A percentile compares a stretch with the other conserved stretches of the same genome.
These are phyloP conservation scores for Penicillium paradoxum DNA, from an alignment of 495 filamentous ascomycete genomes.

Conservation along the genomic window DNA sequence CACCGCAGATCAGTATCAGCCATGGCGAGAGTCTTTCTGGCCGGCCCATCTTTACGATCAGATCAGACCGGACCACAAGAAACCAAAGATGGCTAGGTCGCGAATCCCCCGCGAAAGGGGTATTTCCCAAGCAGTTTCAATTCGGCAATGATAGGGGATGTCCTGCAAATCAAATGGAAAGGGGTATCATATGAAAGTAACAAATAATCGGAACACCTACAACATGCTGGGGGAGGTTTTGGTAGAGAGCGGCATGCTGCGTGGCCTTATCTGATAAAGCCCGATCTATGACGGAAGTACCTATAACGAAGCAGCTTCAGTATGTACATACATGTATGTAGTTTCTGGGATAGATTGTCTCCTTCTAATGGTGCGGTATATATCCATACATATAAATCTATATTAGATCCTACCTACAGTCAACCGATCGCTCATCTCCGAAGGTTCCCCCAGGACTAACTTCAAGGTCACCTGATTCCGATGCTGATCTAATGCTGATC, in stretches of 20 bases:
- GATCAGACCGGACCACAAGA: not conserved
- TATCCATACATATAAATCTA: no score
- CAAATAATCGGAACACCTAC: not conserved
- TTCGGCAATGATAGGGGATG: not conserved
- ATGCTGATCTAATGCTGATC: not conserved
- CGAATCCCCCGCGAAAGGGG: slow-evolving; percentile 2
- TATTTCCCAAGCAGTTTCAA: slow-evolving; percentile 3
- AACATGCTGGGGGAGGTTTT: not conserved
- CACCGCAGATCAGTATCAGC: slow-evolving; percentile 33
- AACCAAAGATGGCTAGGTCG: not conserved
- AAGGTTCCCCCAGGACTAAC: no score
- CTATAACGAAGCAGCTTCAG: no score
- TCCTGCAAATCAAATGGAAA: not conserved
- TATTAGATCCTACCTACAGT: no score
- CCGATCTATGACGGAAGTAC: not conserved
- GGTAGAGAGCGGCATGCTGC: slow-evolving; percentile 16
- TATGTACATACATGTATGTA: no score
- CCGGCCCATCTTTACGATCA: slow-evolving; percentile 22
- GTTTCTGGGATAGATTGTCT: no score
- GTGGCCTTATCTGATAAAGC: slow-evolving; percentile 30
- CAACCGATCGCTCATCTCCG: no score
- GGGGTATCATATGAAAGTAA: not conserved
- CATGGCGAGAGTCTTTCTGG: slow-evolving; percentile 22
- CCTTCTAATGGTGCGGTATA: no score
- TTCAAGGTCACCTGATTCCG: not conserved